phyloP scores from a whole-genome alignment of 345 rosid genomes.

The Pistacia atlantica region DNA sequence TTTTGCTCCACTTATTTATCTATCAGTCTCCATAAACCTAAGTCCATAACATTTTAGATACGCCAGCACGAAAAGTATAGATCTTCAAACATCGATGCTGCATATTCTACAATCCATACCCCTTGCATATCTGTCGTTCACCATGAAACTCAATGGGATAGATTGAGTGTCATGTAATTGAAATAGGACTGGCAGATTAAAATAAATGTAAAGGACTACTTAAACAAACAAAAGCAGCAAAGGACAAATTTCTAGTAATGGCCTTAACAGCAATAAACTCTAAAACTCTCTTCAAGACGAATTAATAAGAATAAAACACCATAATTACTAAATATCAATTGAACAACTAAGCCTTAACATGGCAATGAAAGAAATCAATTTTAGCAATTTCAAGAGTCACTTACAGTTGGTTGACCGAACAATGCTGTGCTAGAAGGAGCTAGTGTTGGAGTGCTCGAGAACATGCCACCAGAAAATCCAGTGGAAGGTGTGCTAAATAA shows the following conservation, averaged over 20 bases:
- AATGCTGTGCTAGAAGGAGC: slow-evolving; percentile 44
- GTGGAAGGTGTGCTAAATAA: slow-evolving; percentile 54
- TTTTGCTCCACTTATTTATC: neutral
- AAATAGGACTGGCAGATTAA: neutral
- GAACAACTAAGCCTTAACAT: neutral
- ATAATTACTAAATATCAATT: too few relatives aligned
- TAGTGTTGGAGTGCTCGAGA: slow-evolving; percentile 52
- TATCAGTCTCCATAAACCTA: neutral
- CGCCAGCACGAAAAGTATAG: neutral
- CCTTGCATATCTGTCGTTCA: neutral
- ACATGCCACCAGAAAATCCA: slow-evolving; percentile 44
- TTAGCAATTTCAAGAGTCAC: slow-evolving; percentile 18
- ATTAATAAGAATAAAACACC: neutral
- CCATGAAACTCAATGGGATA: neutral
- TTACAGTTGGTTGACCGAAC: slow-evolving; percentile 61
- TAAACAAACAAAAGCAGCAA: neutral
- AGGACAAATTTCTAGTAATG: neutral
- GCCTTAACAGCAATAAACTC: neutral
- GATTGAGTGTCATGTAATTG: neutral
- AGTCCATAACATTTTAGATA: neutral
- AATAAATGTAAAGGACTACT: slow-evolving; percentile 4
- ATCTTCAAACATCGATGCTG: neutral
- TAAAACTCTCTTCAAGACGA: neutral
- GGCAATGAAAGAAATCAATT: neutral
- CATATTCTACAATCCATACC: neutral